Evolutionary conservation across 305 asterid species (phyloP).

Genomic region (Fraxinus sp.): DNA sequence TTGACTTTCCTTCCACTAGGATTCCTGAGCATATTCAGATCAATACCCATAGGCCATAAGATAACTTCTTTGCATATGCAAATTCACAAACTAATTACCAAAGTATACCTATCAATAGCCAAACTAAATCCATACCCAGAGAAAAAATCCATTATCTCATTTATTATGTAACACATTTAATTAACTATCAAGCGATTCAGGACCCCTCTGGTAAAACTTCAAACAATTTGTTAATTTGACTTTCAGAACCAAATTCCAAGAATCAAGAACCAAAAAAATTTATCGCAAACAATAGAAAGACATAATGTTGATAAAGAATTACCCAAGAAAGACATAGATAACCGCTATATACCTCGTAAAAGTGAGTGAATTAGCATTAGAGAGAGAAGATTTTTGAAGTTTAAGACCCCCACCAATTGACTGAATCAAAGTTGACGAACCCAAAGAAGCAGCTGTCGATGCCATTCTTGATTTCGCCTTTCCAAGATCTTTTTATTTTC

Average conservation of each 20-base stretch:
- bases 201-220: background rate
- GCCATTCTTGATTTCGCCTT: slow-evolving; percentile 42
- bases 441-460: slow-evolving; percentile 72
- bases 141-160: background rate
- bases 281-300: background rate
- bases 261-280: background rate
- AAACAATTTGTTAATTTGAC: slow-evolving; percentile 1
- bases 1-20: background rate
- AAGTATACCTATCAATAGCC: background rate
- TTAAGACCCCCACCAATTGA: slow-evolving; percentile 49
- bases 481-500: background rate
- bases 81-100: background rate
- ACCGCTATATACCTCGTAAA: slow-evolving; percentile 44
- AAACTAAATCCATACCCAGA: background rate
- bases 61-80: background rate
- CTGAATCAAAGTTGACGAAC: slow-evolving; percentile 70
- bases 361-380: slow-evolving; percentile 47
- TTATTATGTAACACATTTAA: background rate
- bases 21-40: background rate
- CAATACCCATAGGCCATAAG: background rate
- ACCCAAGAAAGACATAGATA: slow-evolving; percentile 4
- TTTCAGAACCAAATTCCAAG: slow-evolving; percentile 6
- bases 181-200: slow-evolving; percentile 4
- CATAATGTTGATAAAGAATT: slow-evolving; percentile 1
- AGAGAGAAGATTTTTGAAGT: slow-evolving; percentile 46